Evolutionary conservation across 306 rosid genomes (phyloP).

Genomic region (Gillenia trifoliata): DNA sequence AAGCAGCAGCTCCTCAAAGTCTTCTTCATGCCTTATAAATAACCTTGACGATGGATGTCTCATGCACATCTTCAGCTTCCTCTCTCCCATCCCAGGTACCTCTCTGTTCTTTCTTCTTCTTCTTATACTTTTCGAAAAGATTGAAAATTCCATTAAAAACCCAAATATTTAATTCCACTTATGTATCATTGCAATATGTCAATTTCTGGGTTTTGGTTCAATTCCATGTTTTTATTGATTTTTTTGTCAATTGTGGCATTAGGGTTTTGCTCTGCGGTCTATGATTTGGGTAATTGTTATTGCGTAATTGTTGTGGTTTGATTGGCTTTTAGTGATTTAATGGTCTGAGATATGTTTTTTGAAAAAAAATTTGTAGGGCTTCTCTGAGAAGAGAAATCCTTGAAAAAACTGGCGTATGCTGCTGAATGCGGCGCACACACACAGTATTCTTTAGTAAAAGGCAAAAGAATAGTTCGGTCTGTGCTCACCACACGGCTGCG

Average conservation of each 20-base stretch:
- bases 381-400: too few species aligned
- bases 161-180: neutral
- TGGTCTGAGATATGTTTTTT: too few species aligned
- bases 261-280: neutral
- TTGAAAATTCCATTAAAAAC: neutral
- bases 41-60: conserved; percentile 87
- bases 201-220: neutral
- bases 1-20: conserved; percentile 17
- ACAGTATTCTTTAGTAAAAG: too few species aligned
- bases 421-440: too few species aligned
- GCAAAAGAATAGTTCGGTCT: too few species aligned
- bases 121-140: neutral
- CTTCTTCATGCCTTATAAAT: conserved; percentile 39
- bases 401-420: too few species aligned
- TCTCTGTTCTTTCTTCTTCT: neutral
- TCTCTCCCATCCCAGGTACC: conserved; percentile 85
- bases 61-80: conserved; percentile 92
- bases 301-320: neutral
- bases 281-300: neutral
- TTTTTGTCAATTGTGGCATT: neutral
- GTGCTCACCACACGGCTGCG: neutral
- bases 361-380: too few species aligned
- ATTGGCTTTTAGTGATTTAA: neutral
- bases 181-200: neutral
- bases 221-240: neutral